These are phyloP conservation scores for Taiwanofungus camphoratus DNA, from an alignment of 1,284 basidiomycete genomes.

Conservation along the genomic window DNA sequence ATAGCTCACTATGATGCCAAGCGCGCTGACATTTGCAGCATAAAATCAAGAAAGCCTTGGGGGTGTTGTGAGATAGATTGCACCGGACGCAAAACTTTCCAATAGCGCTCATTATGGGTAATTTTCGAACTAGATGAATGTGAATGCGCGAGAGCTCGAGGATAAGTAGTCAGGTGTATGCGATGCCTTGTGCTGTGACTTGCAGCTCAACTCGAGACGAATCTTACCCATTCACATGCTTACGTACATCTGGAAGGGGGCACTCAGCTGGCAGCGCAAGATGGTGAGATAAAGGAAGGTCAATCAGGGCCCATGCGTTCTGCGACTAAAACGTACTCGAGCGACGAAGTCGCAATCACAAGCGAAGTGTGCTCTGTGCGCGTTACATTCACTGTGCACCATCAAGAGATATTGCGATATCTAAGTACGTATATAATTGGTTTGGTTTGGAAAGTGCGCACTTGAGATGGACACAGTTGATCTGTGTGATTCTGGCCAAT, in stretches of 20 bases:
- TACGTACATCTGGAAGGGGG: background rate
- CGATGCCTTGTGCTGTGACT: background rate
- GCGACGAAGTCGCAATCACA: no score
- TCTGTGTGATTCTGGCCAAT: no score
- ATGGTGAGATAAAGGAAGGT: no score
- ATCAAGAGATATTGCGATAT: no score
- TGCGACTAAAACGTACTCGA: no score
- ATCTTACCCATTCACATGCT: background rate
- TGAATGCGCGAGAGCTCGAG: background rate
- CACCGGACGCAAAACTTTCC: constrained; percentile 13
- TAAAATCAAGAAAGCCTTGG: constrained; percentile 15
- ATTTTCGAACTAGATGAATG: background rate
- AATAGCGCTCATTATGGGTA: constrained; percentile 1
- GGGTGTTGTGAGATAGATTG: constrained; percentile 10
- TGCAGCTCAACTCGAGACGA: background rate
- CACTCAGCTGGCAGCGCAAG: no score
- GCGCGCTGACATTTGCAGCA: constrained; percentile 18
- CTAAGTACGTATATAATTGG: no score
- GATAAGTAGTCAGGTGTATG: background rate
- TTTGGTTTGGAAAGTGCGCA: no score
- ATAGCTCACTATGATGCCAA: constrained; percentile 20
- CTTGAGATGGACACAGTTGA: no score
- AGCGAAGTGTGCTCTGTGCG: no score
- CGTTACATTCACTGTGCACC: no score
- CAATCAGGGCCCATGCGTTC: no score